Conservation (phyloP, 345 rosid species). For the Clarkia xantiana region DNA sequence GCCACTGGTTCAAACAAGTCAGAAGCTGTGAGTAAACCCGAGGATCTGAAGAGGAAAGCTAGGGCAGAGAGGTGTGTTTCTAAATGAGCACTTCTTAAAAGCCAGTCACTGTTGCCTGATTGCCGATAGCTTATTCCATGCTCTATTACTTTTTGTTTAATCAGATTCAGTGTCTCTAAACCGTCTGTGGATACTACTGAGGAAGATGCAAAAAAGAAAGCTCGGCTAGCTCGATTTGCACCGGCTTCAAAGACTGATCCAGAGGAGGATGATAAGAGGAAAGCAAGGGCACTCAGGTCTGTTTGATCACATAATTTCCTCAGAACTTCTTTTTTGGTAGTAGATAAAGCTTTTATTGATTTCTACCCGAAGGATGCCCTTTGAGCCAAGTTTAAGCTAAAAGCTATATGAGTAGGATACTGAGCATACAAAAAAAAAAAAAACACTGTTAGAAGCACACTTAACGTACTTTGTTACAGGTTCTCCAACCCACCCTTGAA, state of each 20-base stretch:
- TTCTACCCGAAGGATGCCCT: no score
- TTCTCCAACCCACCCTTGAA: conserved; percentile 39
- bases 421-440: background rate
- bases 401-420: background rate
- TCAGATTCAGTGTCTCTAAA: conserved; percentile 59
- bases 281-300: conserved; percentile 76
- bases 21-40: conserved; percentile 40
- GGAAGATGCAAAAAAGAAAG: conserved; percentile 74
- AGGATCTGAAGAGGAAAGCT: conserved; percentile 79
- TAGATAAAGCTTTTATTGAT: no score
- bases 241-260: conserved; percentile 34
- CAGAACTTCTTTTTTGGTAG: background rate
- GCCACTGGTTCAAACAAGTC: conserved; percentile 18
- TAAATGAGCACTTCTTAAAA: no score
- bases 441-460: background rate
- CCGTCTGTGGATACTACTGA: conserved; percentile 29
- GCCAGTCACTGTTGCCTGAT: no score
- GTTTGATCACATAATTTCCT: conserved; percentile 2
- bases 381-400: no score
- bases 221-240: conserved; percentile 67
- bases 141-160: conserved; percentile 1
- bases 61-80: conserved; percentile 73
- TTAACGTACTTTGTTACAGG: conserved; percentile 17
- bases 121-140: no score
- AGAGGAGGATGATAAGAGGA: conserved; percentile 63